Base-by-base conservation (phyloP, 225 moss, liverwort and hornwort species). In the Ulota crispa region DNA sequence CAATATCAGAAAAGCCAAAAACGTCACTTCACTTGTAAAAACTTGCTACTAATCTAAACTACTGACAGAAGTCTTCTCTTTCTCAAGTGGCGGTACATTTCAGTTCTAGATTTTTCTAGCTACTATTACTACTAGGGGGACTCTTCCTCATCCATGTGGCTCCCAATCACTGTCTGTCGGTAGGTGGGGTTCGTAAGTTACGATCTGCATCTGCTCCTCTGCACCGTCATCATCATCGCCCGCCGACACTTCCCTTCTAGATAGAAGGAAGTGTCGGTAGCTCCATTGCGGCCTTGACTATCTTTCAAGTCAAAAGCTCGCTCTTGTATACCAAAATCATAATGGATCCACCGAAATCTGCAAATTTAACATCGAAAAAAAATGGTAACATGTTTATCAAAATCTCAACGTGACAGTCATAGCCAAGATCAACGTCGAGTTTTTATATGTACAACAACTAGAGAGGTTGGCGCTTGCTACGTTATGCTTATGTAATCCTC, bases 151-250 rank as follows among this genome's bases (percentile, higher is more conserved):
- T 47, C 6, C 41, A 0, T 7, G 21, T 66, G 36, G n/a, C 54
- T 61, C 34, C 61, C 24, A 18, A 72, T 21, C 54, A 54, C 37
- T 34, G 39, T 72, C 72, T n/a, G 26, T 50, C 50, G 50, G 50
- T 50, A 50, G 50, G 5, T 50, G 15, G 47, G 45, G 45, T 14
- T 45, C 45, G 45, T 50, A 50, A 5, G 50, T 5, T 45, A 50
- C n/a, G 26, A 15, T 68, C 68, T 80, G 72, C 80, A 80, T 80
- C 80, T 80, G 80, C 64, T 20, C 20, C 8, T 80, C 80, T 72
- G 80, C 80, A 80, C 80, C 72, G 14, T 52, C 61, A 7, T 50
- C 41, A 7, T 47, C 61, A 12, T 39, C 39, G 39, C 39, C 9
- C 39, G 19, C 26, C 62, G n/a, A 72, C 72, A 80, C 60, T 56